phyloP scores from a whole-genome alignment of 2,329 filamentous ascomycete species.

The Sporothrix protearum region DNA sequence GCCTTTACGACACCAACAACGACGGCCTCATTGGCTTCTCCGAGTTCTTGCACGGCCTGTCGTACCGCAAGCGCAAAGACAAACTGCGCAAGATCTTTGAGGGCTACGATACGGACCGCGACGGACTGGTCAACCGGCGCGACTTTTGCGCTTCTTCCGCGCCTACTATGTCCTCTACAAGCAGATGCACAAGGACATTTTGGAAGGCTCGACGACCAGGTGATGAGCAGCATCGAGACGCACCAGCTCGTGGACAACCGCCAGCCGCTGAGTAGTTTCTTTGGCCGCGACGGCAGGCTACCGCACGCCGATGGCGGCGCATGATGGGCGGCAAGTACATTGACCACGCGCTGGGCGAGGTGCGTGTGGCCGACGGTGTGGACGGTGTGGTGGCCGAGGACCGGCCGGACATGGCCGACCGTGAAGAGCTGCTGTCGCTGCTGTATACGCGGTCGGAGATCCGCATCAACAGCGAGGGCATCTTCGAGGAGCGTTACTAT shows the following conservation, averaged over 20 bases:
- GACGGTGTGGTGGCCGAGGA: constrained; percentile 57
- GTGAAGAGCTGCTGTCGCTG: constrained; percentile 30
- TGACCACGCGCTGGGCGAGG: constrained; percentile 56
- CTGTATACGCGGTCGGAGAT: constrained; percentile 41
- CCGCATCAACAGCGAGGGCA: background rate
- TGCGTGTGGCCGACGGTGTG: constrained; percentile 59
- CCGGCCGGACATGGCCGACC: constrained; percentile 46
- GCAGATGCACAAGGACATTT: constrained; percentile 80
- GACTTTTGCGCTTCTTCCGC: constrained; percentile 90
- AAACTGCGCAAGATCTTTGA: constrained; percentile 48
- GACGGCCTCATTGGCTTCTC: constrained; percentile 88
- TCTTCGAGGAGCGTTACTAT: constrained; percentile 14
- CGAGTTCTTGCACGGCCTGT: constrained; percentile 82
- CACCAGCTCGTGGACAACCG: constrained; percentile 71
- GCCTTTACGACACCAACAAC: constrained; percentile 90
- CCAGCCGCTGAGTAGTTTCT: constrained; percentile 70
- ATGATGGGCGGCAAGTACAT: constrained; percentile 64
- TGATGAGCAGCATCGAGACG: constrained; percentile 69
- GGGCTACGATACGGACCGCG: constrained; percentile 85
- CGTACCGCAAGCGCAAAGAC: constrained; percentile 53
- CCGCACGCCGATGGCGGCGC: constrained; percentile 59
- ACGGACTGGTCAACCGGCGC: constrained; percentile 78
- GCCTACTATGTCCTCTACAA: constrained; percentile 90
- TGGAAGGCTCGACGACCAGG: constrained; percentile 75
- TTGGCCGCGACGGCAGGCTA: constrained; percentile 68